Conservation (phyloP, 306 rosid genomes). For the Fagus sylvatica region DNA sequence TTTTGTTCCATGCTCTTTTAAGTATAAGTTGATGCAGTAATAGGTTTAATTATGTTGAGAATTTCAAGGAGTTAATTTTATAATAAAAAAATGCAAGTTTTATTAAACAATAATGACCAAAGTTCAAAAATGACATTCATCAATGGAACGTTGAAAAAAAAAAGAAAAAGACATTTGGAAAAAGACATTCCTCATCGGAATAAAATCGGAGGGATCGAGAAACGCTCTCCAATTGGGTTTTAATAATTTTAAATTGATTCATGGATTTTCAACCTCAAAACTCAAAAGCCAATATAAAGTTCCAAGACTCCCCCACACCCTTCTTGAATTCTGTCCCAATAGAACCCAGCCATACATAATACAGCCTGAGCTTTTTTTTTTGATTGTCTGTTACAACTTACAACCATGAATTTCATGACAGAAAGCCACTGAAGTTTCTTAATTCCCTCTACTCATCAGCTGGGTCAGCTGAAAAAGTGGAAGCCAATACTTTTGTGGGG, state of each 20-base stretch:
- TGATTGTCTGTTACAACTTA: background rate
- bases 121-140: no score
- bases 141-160: no score
- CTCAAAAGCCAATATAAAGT: background rate
- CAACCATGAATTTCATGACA: background rate
- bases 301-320: no score
- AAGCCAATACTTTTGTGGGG: background rate
- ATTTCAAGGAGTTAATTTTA: no score
- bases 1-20: no score
- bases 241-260: background rate
- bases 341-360: background rate
- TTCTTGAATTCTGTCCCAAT: background rate
- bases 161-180: no score
- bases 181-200: no score
- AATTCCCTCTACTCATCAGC: background rate
- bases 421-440: background rate
- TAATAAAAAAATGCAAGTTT: no score
- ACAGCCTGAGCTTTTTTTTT: background rate
- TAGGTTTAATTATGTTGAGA: no score
- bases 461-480: background rate
- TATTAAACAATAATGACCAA: no score
- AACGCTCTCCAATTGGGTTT: background rate
- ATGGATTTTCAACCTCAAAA: background rate
- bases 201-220: no score
- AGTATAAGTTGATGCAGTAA: no score